phyloP scores from a whole-genome alignment of 805 yeast species.

The Monosporozyma siamensis region DNA sequence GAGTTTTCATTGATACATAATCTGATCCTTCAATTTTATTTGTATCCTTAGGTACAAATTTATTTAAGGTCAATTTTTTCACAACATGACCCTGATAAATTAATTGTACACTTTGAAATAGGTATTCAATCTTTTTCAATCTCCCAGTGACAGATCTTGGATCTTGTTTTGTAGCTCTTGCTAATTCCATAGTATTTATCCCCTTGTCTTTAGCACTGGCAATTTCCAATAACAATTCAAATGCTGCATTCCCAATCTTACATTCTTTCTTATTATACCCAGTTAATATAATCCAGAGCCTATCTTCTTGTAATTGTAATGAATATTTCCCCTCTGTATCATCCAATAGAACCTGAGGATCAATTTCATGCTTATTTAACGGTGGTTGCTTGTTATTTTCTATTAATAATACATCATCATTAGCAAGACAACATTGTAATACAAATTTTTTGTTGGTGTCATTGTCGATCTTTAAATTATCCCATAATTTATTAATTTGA shows the following conservation, averaged over 20 bases:
- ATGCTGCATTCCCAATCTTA: conserved; percentile 47
- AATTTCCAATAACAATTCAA: conserved; percentile 47
- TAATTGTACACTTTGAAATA: conserved; percentile 36
- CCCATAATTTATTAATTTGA: conserved; percentile 12
- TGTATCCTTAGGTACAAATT: conserved; percentile 30
- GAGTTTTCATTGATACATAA: conserved; percentile 23
- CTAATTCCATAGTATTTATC: conserved; percentile 48
- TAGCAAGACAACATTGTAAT: conserved; percentile 12
- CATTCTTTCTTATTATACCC: conserved; percentile 46
- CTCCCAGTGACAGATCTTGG: conserved; percentile 60
- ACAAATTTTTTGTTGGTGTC: conserved; percentile 14
- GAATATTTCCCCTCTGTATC: conserved; percentile 1
- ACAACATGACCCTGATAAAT: conserved; percentile 43
- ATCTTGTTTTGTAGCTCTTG: conserved; percentile 54
- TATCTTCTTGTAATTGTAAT: conserved; percentile 42
- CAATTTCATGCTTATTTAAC: conserved; percentile 2
- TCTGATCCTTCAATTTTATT: conserved; percentile 11
- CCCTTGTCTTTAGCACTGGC: conserved; percentile 50
- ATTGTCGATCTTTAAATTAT: conserved; percentile 7
- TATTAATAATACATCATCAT: conserved; percentile 5
- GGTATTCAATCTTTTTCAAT: conserved; percentile 44
- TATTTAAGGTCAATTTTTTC: conserved; percentile 42
- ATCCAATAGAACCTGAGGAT: neutral
- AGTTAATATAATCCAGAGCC: conserved; percentile 49
- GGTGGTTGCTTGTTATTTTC: neutral